Conservation (phyloP, 2,329 filamentous ascomycete species). For the Aureobasidium sp. region DNA sequence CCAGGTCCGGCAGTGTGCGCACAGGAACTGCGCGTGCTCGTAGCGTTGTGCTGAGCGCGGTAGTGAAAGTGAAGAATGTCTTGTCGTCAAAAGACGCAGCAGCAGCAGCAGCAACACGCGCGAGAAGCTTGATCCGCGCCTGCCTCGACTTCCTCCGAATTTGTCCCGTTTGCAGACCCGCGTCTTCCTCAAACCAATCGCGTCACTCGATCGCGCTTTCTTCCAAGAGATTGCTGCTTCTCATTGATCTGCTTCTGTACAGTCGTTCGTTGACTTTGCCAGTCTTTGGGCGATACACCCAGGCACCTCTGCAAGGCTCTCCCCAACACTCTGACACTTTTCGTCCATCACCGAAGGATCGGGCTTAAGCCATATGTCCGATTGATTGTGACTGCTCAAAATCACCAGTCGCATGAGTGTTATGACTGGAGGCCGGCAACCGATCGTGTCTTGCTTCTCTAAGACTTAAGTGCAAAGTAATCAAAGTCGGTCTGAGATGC, state of each 20-base stretch:
- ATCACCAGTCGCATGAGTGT: not conserved
- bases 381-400: not conserved
- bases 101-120: constrained; percentile 12
- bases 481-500: too few species aligned
- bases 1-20: not conserved
- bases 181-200: not conserved
- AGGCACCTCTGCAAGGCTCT: not conserved
- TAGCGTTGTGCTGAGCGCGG: not conserved
- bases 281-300: too few species aligned
- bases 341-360: not conserved
- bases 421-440: not conserved
- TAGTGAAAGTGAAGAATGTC: not conserved
- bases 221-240: not conserved
- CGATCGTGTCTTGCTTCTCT: not conserved
- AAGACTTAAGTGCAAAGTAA: not conserved
- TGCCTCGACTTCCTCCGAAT: constrained; percentile 1
- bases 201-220: too few species aligned
- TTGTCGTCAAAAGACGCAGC: not conserved
- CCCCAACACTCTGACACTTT: not conserved
- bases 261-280: too few species aligned
- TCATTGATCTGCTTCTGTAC: too few species aligned
- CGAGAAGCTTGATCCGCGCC: constrained; percentile 10
- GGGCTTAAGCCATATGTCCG: constrained; percentile 12
- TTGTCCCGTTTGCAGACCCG: constrained; percentile 9
- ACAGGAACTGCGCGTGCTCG: not conserved